phyloP scores from a whole-genome alignment of 2,329 filamentous ascomycete genomes.

The Ustilaginoidea virens region DNA sequence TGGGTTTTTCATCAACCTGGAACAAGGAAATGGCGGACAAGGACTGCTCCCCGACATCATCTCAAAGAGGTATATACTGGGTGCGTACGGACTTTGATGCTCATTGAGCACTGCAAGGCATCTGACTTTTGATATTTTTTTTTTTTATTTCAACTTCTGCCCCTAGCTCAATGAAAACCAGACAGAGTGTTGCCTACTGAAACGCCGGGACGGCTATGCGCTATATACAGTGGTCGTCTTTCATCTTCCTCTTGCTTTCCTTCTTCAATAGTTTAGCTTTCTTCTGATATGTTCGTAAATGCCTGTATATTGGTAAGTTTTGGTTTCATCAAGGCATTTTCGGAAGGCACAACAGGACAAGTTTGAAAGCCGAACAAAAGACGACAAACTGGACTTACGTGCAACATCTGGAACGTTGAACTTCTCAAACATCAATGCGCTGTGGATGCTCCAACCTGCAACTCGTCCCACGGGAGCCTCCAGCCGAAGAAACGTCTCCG shows the following conservation, averaged over 20 bases:
- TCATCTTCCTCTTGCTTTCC: neutral
- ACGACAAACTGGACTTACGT: slow-evolving; percentile 41
- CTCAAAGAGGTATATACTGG: no score
- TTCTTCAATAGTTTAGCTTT: slow-evolving; percentile 42
- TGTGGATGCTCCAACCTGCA: slow-evolving; percentile 80
- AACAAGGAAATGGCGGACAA: no score
- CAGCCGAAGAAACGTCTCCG: slow-evolving; percentile 59
- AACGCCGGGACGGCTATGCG: slow-evolving; percentile 1
- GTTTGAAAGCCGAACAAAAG: slow-evolving; percentile 1
- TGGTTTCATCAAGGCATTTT: no score
- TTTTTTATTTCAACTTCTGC: no score
- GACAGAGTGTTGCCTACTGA: no score
- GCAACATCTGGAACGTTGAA: slow-evolving; percentile 76
- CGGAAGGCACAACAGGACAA: neutral
- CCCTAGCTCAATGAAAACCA: no score
- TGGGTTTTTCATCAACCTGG: no score
- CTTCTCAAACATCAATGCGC: slow-evolving; percentile 62
- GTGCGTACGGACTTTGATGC: no score
- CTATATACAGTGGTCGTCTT: slow-evolving; percentile 2
- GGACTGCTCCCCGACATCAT: no score
- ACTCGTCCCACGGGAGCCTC: slow-evolving; percentile 78
- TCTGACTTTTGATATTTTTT: no score
- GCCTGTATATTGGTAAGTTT: slow-evolving; percentile 34
- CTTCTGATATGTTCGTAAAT: slow-evolving; percentile 58
- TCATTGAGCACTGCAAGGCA: no score